Evolutionary conservation across 495 filamentous ascomycete species (phyloP), one percentile per base, ranked within the genome.

Genomic region (Penicillium arizonense): DNA sequence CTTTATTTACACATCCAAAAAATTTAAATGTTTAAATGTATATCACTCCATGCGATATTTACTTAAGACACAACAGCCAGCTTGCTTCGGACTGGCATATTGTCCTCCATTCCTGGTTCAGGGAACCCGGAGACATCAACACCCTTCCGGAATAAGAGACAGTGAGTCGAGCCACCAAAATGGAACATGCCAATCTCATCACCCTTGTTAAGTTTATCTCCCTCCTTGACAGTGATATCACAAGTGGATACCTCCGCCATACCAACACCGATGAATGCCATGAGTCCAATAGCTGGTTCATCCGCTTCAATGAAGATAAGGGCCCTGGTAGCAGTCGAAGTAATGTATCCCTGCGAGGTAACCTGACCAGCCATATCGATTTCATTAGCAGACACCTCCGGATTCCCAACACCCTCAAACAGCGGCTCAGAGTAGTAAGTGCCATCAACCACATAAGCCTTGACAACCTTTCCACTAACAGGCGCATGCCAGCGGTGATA

Each of bases 401-500:
- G 61, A 26, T 69, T 48, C 0, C 65, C 68, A 4, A 73, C 38
- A 2, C 73, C 77, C 43, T 84, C 73, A 57, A 80, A 82, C 0
- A 82, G 64, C 2, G 79, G 79, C 62, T 88, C 85, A 18, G 78
- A 79, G 16, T 77, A 91, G 66, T 91, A 91, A 0, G 86, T 87
- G 0, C 88, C 88, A 10, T 78, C 72, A 3, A 75, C 55, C 5
- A 85, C 71, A 52, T 76, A 81, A 4, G 79, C 76, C 32, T 80
- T 80, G 14, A 74, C 69, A 16, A 89, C 64, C 23, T 56, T 79
- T 1, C 86, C 87, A 3, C 64, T 73, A 0, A 88, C 82, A 16
- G 86, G 87, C 0, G 77, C 58, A 62, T 89, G 84, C 87, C 87
- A 89, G 4, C 85, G 79, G 61, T 89, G 86, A 56, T 89, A 89